Conservation (phyloP, 1,284 basidiomycete species). For the Chiua sp. region DNA sequence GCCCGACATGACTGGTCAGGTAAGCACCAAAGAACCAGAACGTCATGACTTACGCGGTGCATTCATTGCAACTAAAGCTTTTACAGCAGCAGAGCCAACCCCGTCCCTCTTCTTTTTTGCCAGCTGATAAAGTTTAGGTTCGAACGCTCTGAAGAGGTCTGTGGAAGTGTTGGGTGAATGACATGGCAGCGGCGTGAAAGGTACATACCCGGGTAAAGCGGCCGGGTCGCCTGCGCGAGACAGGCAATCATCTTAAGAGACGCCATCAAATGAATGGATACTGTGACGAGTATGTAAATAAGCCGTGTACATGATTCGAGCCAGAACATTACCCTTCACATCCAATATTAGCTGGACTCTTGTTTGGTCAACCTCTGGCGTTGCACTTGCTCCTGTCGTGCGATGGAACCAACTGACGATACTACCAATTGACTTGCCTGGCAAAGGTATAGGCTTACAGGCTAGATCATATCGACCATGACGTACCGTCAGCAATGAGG, state of each 20-base stretch:
- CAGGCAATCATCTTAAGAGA: slow-evolving; percentile 8
- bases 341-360: background rate
- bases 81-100: slow-evolving; percentile 5
- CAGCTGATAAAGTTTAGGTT: background rate
- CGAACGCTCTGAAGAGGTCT: background rate
- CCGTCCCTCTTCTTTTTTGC: background rate
- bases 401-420: slow-evolving; percentile 1
- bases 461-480: no score
- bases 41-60: background rate
- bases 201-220: background rate
- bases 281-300: background rate
- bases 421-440: background rate
- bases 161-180: background rate
- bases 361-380: background rate
- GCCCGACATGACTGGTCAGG: background rate
- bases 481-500: slow-evolving; percentile 7
- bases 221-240: no score
- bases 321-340: slow-evolving; percentile 2
- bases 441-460: background rate
- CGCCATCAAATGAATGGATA: background rate
- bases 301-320: background rate
- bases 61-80: background rate
- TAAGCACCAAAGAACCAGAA: background rate
- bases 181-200: no score
- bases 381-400: no score